Evolutionary conservation across 441 rosid species (phyloP), one percentile per base, ranked within the genome.

Genomic region (Sinapis alba): DNA sequence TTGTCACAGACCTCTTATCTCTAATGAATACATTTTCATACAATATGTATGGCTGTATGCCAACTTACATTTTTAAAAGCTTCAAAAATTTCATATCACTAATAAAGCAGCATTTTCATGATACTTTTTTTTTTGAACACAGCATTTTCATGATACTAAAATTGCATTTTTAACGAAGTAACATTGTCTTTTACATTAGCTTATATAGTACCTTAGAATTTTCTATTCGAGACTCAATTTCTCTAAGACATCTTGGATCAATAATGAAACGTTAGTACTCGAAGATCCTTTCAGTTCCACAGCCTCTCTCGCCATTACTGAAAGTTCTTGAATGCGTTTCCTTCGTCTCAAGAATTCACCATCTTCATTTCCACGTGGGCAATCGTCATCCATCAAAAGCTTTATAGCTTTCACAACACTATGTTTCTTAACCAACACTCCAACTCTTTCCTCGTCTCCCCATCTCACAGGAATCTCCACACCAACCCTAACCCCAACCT

Each of bases 371-470:
- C 7, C 59, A 65, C 18, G 1, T 26, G 66, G n/a, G 47, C 7
- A 23, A 36, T 38, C 47, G 0, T 38, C 47, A 5, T 38, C 47
- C 94, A 84, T 85, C 73, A 92, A 56, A 57, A 68, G 73, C 32
- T 65, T 71, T 38, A 89, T 76, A 27, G 91, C 93, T 59, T 65
- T 81, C 70, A 20, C 69, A 5, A 90, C 80, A 13, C 65, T 77
- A 1, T 83, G 78, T 72, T 75, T 86, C 83, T 81, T 86, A 71
- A 89, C 93, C 73, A 80, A 23, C 38, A 89, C 84, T 34, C 96
- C 91, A 19, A 79, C 73, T 57, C 66, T 84, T 77, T 84, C 88
- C 78, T 92, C 97, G 12, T 92, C 88, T 10, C 97, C 97, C 90
- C 90, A 92, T 51, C 83, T 83, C 16, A 86, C 92, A 0, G 94